Evolutionary conservation across 2,329 filamentous ascomycete species (phyloP).

Genomic region (Exophiala mesophila): DNA sequence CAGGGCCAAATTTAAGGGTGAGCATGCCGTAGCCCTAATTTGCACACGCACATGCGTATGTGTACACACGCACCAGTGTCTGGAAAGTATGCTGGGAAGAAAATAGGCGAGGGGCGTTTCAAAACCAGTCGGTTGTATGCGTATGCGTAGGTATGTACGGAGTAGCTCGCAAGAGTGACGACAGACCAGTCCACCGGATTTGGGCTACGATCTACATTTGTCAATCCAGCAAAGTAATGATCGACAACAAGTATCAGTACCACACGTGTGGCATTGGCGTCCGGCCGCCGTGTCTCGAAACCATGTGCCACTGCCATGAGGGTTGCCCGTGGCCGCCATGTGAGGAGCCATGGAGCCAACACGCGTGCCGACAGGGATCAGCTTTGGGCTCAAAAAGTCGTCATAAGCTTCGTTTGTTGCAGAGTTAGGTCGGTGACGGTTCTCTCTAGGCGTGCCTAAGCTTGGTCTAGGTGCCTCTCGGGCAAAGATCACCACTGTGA

Average conservation of each 20-base stretch:
- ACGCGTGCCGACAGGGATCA: neutral
- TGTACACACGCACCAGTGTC: too few relatives aligned
- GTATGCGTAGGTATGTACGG: too few relatives aligned
- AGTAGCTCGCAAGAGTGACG: too few relatives aligned
- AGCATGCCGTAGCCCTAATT: too few relatives aligned
- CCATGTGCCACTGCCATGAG: neutral
- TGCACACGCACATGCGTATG: too few relatives aligned
- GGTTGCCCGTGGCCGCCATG: neutral
- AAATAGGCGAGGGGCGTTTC: too few relatives aligned
- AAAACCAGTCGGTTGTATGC: too few relatives aligned
- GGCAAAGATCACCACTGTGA: conserved; percentile 1
- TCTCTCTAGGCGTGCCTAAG: too few relatives aligned
- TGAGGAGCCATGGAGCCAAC: neutral
- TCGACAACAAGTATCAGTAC: neutral
- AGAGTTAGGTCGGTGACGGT: too few relatives aligned
- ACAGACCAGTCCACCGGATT: neutral
- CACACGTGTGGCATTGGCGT: neutral
- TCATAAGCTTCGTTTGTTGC: neutral
- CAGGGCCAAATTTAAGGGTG: too few relatives aligned
- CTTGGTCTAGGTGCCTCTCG: too few relatives aligned
- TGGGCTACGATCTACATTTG: neutral
- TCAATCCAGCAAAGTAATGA: neutral
- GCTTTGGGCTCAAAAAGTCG: neutral
- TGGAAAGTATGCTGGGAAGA: too few relatives aligned
- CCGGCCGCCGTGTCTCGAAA: neutral